These are phyloP conservation scores for Myrica gale DNA, from an alignment of 306 rosid species.

Conservation along the genomic window DNA sequence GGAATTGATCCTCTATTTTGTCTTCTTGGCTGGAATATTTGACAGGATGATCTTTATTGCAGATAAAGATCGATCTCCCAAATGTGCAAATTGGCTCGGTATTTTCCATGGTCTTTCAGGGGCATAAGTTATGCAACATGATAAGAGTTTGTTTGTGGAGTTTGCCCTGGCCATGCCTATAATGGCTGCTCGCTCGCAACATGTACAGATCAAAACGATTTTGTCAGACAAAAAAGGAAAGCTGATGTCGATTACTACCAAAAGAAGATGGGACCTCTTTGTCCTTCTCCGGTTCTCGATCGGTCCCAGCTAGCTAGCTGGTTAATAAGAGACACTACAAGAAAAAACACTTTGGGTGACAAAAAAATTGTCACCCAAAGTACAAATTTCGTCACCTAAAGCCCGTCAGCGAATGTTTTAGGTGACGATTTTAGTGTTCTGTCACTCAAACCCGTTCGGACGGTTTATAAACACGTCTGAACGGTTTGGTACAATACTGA, in stretches of 20 bases:
- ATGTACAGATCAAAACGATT: not conserved
- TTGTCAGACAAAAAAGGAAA: not conserved
- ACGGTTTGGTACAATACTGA: no score
- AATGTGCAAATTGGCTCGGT: no score
- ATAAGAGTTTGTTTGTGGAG: not conserved
- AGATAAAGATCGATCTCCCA: not conserved
- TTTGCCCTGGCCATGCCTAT: not conserved
- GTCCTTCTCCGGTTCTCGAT: not conserved
- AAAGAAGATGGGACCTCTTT: not conserved
- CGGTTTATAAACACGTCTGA: no score
- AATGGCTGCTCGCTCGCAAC: not conserved
- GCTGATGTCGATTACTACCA: constrained; percentile 6
- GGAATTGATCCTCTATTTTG: constrained; percentile 3
- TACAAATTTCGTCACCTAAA: no score
- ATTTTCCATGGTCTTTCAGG: not conserved
- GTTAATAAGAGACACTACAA: no score
- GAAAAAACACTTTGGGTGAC: no score
- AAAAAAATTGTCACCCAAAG: no score
- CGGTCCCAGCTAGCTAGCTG: no score
- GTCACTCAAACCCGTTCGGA: no score
- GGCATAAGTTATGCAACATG: not conserved
- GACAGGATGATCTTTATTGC: not conserved
- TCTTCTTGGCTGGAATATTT: not conserved
- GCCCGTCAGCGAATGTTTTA: no score
- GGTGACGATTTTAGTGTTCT: no score